Percentiles rank a stretch among this genome's conserved stretches.
Evolutionary conservation across 148 eudicot genomes (phyloP).

Genomic region (Chenopodium quinoa): DNA sequence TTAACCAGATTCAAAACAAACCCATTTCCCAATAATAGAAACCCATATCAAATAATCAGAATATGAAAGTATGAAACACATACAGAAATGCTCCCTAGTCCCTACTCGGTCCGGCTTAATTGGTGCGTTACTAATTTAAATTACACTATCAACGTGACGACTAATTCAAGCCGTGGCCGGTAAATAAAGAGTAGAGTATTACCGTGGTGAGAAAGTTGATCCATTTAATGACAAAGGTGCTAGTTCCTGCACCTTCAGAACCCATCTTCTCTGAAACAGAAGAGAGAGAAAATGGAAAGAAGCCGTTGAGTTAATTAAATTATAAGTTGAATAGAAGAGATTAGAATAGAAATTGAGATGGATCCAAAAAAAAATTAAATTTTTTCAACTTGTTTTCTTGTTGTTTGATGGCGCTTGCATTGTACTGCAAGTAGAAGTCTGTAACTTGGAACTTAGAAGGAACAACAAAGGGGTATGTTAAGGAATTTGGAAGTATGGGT

Average conservation of each 20-base stretch:
- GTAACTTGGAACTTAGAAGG: not conserved
- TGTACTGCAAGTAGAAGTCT: slow-evolving; percentile 1
- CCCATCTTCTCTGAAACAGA: slow-evolving; percentile 36
- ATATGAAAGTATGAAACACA: too few species aligned
- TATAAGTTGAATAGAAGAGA: not conserved
- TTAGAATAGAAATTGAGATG: not conserved
- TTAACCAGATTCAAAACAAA: slow-evolving; percentile 22
- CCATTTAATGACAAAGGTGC: slow-evolving; percentile 87
- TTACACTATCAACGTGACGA: too few species aligned
- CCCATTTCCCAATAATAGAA: slow-evolving; percentile 20
- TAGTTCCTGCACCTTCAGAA: slow-evolving; percentile 51
- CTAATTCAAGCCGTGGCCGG: not conserved
- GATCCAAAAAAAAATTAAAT: not conserved
- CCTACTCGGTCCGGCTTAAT: too few species aligned
- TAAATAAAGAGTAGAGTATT: not conserved
- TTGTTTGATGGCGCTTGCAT: slow-evolving; percentile 6
- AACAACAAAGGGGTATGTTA: not conserved
- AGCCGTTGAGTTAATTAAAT: not conserved
- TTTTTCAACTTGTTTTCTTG: not conserved
- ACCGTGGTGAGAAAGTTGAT: slow-evolving; percentile 85
- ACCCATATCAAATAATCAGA: slow-evolving; percentile 17
- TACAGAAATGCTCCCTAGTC: not conserved
- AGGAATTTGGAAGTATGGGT: not conserved
- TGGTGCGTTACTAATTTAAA: too few species aligned
- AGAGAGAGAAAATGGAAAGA: slow-evolving; percentile 13